Base-by-base conservation (phyloP, 2,329 filamentous ascomycete genomes). In the Rachicladosporium sp. region DNA sequence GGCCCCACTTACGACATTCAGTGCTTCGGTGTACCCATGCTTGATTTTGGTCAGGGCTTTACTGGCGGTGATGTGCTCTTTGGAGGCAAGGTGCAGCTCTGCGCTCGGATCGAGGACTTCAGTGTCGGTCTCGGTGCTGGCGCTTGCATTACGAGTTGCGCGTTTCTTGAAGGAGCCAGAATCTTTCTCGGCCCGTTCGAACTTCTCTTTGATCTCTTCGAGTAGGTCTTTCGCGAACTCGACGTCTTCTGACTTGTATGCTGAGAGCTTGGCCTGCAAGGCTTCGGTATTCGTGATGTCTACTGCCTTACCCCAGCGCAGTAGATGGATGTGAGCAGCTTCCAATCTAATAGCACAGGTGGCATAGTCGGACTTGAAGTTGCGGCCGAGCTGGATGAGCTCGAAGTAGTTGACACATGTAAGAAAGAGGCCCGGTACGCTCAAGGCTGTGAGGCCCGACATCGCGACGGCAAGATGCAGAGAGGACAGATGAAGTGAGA, bases 361-460 rank as follows among this genome's bases (percentile, higher is more conserved):
- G 15, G 10, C 36, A 4, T 27, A 38, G 30, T 38, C 40, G 4
- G n/a, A 4, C 10, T 35, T 23, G 36, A 31, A 38, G 12, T 42
- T 30, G 19, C 36, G 40, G 15, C 35, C 21, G 3, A 42, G 35
- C 12, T 35, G 40, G 12, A 35, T n/a, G 23, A 42, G 35, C 4
- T 3, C 15, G 31, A 42, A 38, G 23, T 35, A 35, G 9, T 35
- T 10, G 15, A 42, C 31, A 8, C 40, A 42, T 4, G 31, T 38
- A 11, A 38, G 31, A 29, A 42, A 42, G 8, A 42, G 31, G 13
- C 36, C 31, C 10, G 40, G 36, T 5, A 42, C 35, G 23, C 30
- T 19, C 4, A 35, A 37, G 11, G 31, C 35, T 30, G 10, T 31
- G 15, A 19, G 15, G 15, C 15, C 15, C 3, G 15, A 19, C 15